Conservation (phyloP, 2,329 filamentous ascomycete species). For the Penicillium paneum region DNA sequence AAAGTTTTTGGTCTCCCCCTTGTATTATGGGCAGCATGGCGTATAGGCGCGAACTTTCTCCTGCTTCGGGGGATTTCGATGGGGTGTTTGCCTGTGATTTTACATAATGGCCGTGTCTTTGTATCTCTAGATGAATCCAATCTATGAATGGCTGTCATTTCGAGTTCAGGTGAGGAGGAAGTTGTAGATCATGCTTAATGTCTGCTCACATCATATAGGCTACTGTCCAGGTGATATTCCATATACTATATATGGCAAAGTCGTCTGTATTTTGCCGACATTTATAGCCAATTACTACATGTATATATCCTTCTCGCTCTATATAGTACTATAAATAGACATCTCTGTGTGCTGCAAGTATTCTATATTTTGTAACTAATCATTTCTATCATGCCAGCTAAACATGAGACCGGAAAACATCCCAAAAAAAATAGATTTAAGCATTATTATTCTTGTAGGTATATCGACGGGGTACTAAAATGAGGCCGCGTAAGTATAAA, state of each 20-base stretch:
- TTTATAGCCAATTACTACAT: not conserved
- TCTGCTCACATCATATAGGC: not conserved
- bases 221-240: no score
- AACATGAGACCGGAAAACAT: no score
- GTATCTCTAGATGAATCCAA: slow-evolving; percentile 22
- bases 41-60: slow-evolving; percentile 37
- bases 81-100: slow-evolving; percentile 20
- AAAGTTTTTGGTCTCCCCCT: slow-evolving; percentile 29
- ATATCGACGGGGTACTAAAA: not conserved
- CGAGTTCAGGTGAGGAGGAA: not conserved
- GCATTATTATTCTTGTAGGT: no score
- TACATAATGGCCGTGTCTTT: slow-evolving; percentile 23
- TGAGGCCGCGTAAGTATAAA: slow-evolving; percentile 1
- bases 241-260: no score
- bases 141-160: slow-evolving; percentile 6
- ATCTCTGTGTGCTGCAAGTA: no score
- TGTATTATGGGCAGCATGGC: slow-evolving; percentile 41
- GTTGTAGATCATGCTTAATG: not conserved
- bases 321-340: no score
- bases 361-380: no score
- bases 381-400: no score
- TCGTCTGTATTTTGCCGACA: no score
- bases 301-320: not conserved
- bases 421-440: no score
- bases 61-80: slow-evolving; percentile 19